Evolutionary conservation across 2,329 filamentous ascomycete species (phyloP).

Genomic region (Cryphonectria naterciae): DNA sequence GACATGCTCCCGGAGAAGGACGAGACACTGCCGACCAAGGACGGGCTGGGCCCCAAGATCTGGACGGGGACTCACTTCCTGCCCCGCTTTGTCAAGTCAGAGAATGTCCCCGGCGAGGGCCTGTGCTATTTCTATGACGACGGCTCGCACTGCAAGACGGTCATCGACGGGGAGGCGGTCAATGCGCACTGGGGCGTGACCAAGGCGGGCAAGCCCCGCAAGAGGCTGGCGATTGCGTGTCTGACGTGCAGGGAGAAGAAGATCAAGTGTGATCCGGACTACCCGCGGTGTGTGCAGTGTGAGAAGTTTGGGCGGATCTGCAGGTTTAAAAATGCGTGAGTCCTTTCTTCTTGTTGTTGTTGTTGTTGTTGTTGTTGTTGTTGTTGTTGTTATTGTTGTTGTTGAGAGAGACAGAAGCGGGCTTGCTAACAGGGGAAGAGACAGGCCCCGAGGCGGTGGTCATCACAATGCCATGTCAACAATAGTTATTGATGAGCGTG

Average conservation of each 20-base stretch:
- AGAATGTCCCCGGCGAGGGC: conserved; percentile 76
- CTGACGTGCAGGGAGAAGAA: conserved; percentile 95
- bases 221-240: conserved; percentile 89
- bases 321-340: conserved; percentile 84
- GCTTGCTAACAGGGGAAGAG: conserved; percentile 13
- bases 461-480: conserved; percentile 59
- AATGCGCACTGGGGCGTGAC: conserved; percentile 94
- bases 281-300: conserved; percentile 86
- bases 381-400: too few relatives aligned
- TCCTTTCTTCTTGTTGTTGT: conserved; percentile 37
- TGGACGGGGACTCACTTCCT: conserved; percentile 71
- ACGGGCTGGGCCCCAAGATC: conserved; percentile 68
- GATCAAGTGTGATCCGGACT: conserved; percentile 93
- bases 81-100: conserved; percentile 66
- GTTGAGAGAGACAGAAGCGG: neutral
- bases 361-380: too few relatives aligned
- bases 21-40: conserved; percentile 56
- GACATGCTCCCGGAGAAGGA: conserved; percentile 36
- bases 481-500: conserved; percentile 55
- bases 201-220: conserved; percentile 90
- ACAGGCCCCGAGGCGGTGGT: conserved; percentile 57
- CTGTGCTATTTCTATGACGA: conserved; percentile 87
- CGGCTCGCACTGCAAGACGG: conserved; percentile 77
- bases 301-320: conserved; percentile 87
- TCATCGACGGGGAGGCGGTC: conserved; percentile 83